These are phyloP conservation scores for Diospyros lotus DNA, from an alignment of 148 eudicot genomes.

Conservation along the genomic window DNA sequence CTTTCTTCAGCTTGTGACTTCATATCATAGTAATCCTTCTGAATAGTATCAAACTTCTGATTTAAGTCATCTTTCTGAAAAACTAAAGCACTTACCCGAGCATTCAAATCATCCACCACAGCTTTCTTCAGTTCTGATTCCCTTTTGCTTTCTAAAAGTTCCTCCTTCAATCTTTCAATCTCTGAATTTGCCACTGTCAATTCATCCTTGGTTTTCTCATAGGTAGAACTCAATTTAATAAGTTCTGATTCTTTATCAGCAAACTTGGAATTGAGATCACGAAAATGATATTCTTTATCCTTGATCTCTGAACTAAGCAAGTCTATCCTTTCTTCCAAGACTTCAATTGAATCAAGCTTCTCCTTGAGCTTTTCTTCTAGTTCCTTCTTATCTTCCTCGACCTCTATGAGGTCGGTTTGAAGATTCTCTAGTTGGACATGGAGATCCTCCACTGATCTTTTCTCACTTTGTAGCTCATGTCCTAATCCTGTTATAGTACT, in stretches of 20 bases:
- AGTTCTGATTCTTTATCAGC: slow-evolving; percentile 50
- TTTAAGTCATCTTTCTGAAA: slow-evolving; percentile 44
- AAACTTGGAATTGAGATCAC: slow-evolving; percentile 39
- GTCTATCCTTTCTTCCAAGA: slow-evolving; percentile 54
- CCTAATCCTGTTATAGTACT: slow-evolving; percentile 45
- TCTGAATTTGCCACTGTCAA: slow-evolving; percentile 36
- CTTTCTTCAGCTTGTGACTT: slow-evolving; percentile 41
- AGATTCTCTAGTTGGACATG: slow-evolving; percentile 41
- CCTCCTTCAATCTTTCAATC: slow-evolving; percentile 34
- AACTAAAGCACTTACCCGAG: slow-evolving; percentile 33
- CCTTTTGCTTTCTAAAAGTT: slow-evolving; percentile 30
- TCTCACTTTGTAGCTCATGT: slow-evolving; percentile 49
- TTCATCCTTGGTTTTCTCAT: slow-evolving; percentile 40
- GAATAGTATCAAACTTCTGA: slow-evolving; percentile 30
- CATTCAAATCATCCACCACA: slow-evolving; percentile 40
- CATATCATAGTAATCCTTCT: slow-evolving; percentile 39
- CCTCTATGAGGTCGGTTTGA: slow-evolving; percentile 29
- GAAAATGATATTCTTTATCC: slow-evolving; percentile 55
- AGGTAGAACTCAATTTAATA: slow-evolving; percentile 27
- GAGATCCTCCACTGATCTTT: slow-evolving; percentile 42
- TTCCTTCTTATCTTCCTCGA: slow-evolving; percentile 39
- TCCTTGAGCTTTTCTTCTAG: slow-evolving; percentile 60
- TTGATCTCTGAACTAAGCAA: slow-evolving; percentile 56
- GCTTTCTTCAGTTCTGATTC: slow-evolving; percentile 52
- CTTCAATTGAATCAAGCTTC: slow-evolving; percentile 47